Percentiles rank a stretch among this genome's conserved stretches.
These are phyloP conservation scores for Suillus subaureus DNA, from an alignment of 768 basidiomycete species.

Conservation along the genomic window DNA sequence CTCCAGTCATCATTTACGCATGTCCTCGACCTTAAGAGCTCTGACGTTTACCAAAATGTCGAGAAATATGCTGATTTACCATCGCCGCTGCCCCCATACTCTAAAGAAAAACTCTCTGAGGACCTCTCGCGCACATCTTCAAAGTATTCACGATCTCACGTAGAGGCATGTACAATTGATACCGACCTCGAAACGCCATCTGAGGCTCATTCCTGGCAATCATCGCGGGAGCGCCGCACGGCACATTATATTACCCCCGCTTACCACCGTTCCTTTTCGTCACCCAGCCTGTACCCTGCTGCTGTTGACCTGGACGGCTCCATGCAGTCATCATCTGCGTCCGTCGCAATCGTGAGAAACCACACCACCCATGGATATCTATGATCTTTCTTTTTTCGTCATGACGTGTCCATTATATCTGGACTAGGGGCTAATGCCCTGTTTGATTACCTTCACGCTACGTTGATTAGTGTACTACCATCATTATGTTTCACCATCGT, in stretches of 20 bases:
- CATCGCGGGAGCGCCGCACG: neutral
- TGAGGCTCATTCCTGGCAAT: neutral
- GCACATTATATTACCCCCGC: neutral
- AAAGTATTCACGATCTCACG: neutral
- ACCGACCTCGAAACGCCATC: neutral
- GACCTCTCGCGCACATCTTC: neutral
- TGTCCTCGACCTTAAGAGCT: neutral
- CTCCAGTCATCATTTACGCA: neutral
- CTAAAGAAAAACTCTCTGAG: neutral
- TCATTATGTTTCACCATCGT: neutral
- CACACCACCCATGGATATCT: too few relatives aligned
- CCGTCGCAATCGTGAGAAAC: neutral
- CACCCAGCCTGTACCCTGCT: neutral
- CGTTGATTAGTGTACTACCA: neutral
- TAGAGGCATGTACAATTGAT: neutral
- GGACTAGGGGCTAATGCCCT: neutral
- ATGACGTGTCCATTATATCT: neutral
- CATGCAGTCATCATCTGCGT: neutral
- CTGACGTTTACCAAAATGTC: neutral
- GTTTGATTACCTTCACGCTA: too few relatives aligned
- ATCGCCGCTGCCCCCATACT: neutral
- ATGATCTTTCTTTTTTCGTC: neutral
- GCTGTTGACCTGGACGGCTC: neutral
- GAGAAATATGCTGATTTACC: constrained; percentile 1
- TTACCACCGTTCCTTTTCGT: constrained; percentile 1